phyloP scores from a whole-genome alignment of 176 grass and related monocot genomes.

The Oryza brachyantha region DNA sequence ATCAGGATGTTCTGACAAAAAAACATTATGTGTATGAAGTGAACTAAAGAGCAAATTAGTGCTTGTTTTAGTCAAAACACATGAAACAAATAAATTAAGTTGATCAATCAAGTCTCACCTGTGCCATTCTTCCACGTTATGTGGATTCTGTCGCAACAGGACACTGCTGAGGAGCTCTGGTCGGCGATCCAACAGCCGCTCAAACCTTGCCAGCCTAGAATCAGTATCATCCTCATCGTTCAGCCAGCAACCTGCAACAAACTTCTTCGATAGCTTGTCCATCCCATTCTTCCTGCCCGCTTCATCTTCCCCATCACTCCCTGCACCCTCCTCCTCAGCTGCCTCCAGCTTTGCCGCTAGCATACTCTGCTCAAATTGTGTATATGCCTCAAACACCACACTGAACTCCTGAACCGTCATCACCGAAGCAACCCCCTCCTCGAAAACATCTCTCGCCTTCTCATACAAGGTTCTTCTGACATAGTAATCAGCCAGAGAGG shows the following conservation, averaged over 20 bases:
- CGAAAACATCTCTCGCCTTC: conserved; percentile 71
- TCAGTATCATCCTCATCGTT: conserved; percentile 81
- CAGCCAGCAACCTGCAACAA: conserved; percentile 67
- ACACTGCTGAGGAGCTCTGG: conserved; percentile 88
- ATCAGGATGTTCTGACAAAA: not conserved
- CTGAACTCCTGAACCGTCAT: conserved; percentile 78
- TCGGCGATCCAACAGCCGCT: conserved; percentile 60
- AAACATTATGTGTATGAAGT: not conserved
- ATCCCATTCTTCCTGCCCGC: conserved; percentile 40
- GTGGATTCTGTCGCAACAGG: conserved; percentile 78
- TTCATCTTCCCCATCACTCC: conserved; percentile 31
- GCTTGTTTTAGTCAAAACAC: not conserved
- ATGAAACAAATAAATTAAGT: conserved; percentile 1
- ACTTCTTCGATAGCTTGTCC: conserved; percentile 56
- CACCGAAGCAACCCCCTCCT: conserved; percentile 71
- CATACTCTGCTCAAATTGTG: conserved; percentile 84
- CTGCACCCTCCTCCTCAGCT: conserved; percentile 51
- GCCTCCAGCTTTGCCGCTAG: conserved; percentile 74
- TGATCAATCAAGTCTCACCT: conserved; percentile 40
- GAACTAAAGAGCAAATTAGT: not conserved
- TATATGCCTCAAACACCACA: conserved; percentile 76
- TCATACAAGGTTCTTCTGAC: conserved; percentile 68
- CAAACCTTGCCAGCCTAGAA: conserved; percentile 66
- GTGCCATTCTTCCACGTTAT: conserved; percentile 90
- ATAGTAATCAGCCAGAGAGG: conserved; percentile 75